phyloP scores from a whole-genome alignment of 208 protist species.

The Trypanosoma platydactyli region DNA sequence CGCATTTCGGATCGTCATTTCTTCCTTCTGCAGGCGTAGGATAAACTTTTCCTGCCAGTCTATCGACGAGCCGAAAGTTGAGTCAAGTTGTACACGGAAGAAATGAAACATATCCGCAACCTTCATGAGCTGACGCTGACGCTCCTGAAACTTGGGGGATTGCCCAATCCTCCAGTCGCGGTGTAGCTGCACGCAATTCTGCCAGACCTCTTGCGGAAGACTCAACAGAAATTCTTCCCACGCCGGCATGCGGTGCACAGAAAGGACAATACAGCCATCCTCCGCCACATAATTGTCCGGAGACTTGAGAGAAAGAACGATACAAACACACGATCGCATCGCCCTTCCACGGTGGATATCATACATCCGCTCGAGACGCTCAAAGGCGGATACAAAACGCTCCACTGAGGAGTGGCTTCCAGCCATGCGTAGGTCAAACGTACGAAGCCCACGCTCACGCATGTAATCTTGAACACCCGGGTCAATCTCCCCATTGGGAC shows the following conservation, averaged over 20 bases:
- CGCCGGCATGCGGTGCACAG: constrained; percentile 50
- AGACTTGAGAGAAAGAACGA: constrained; percentile 61
- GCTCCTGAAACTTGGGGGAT: constrained; percentile 67
- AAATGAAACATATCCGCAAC: constrained; percentile 77
- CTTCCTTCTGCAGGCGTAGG: constrained; percentile 59
- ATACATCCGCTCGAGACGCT: constrained; percentile 79
- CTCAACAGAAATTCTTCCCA: constrained; percentile 81
- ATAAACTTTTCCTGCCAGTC: constrained; percentile 73
- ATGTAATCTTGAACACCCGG: constrained; percentile 73
- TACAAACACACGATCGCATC: constrained; percentile 62
- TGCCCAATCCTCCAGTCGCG: constrained; percentile 65
- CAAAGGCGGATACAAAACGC: constrained; percentile 76
- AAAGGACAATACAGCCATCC: constrained; percentile 78
- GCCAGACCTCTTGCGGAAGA: constrained; percentile 71
- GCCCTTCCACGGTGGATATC: constrained; percentile 70
- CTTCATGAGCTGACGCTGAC: constrained; percentile 55
- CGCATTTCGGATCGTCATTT: constrained; percentile 61
- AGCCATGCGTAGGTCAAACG: constrained; percentile 84
- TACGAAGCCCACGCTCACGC: constrained; percentile 61
- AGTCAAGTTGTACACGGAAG: constrained; percentile 56
- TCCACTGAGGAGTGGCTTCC: constrained; percentile 73
- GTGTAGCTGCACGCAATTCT: constrained; percentile 69
- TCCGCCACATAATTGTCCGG: constrained; percentile 63
- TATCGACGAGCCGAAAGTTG: constrained; percentile 38
- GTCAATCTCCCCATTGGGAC: constrained; percentile 80